Percentiles rank a stretch among this genome's conserved stretches.
Evolutionary conservation across 352 stramenopile genomes (phyloP).

Genomic region (Phytopythium boreale): DNA sequence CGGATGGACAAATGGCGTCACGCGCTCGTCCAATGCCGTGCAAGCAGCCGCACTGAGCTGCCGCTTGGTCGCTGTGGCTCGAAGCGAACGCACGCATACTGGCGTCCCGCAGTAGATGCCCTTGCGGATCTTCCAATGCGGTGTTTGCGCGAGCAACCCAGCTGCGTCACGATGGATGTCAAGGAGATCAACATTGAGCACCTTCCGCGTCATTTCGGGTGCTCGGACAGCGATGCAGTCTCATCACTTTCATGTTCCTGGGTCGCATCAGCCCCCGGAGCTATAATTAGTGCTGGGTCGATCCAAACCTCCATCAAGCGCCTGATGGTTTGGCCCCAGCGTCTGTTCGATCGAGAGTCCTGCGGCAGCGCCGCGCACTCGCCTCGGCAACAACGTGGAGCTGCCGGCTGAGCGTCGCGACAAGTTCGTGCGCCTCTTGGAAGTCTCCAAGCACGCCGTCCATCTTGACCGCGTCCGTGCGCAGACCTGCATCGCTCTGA

Average conservation of each 20-base stretch:
- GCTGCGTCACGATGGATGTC: conserved; percentile 1
- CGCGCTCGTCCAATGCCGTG: conserved; percentile 21
- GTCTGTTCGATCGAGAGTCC: conserved; percentile 16
- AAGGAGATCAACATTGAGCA: background rate
- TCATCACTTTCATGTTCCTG: background rate
- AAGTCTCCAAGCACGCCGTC: conserved; percentile 30
- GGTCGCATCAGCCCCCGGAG: background rate
- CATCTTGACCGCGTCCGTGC: conserved; percentile 25
- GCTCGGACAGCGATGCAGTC: background rate
- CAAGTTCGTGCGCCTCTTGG: conserved; percentile 32
- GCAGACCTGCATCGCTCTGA: conserved; percentile 39
- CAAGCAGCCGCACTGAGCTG: conserved; percentile 33
- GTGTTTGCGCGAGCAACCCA: conserved; percentile 25
- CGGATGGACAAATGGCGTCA: conserved; percentile 33
- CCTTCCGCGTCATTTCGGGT: background rate
- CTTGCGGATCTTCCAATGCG: conserved; percentile 32
- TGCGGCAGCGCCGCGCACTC: conserved; percentile 23
- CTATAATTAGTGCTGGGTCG: background rate
- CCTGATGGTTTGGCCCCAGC: background rate
- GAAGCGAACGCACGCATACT: conserved; percentile 38
- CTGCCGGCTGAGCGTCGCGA: conserved; percentile 33
- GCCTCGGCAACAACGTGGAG: conserved; percentile 32
- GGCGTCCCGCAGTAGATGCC: conserved; percentile 16
- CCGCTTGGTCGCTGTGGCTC: conserved; percentile 24
- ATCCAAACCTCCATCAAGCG: background rate